A percentile compares a stretch with the other conserved stretches of the same genome.
Evolutionary conservation across 495 filamentous ascomycete species (phyloP).

Genomic region (Lineolata rhizophorae): DNA sequence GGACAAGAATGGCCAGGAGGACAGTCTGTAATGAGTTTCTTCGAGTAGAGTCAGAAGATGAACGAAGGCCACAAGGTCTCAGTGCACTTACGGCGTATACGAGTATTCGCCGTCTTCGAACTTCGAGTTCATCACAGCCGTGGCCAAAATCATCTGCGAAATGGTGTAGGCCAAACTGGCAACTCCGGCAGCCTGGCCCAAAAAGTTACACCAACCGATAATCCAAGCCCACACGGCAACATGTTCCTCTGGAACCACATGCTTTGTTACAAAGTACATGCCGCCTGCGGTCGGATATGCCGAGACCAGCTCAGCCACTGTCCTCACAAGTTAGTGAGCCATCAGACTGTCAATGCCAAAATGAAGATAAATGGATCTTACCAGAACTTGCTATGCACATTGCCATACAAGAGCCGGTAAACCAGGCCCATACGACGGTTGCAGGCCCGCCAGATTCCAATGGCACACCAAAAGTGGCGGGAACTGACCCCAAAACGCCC

Average conservation of each 20-base stretch:
- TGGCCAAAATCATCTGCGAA: conserved; percentile 44
- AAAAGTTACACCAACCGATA: conserved; percentile 44
- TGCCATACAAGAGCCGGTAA: conserved; percentile 44
- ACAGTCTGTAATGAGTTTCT: conserved; percentile 43
- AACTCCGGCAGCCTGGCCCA: conserved; percentile 41
- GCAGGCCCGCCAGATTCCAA: conserved; percentile 45
- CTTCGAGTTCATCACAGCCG: conserved; percentile 36
- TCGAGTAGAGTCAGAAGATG: neutral
- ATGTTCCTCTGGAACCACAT: conserved; percentile 21
- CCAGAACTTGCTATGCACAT: conserved; percentile 43
- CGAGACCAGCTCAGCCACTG: conserved; percentile 30
- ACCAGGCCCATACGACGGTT: conserved; percentile 52
- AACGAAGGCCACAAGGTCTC: conserved; percentile 1
- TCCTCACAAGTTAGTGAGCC: conserved; percentile 4
- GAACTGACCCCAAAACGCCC: conserved; percentile 46
- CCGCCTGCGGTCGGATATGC: conserved; percentile 30
- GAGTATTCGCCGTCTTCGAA: conserved; percentile 18
- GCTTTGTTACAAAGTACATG: conserved; percentile 26
- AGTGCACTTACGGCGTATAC: conserved; percentile 21
- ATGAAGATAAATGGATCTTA: conserved; percentile 6
- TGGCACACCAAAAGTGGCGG: conserved; percentile 42
- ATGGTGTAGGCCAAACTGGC: conserved; percentile 46
- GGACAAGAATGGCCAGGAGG: conserved; percentile 31
- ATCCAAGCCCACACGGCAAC: conserved; percentile 28
- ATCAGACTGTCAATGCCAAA: conserved; percentile 2